phyloP scores from a whole-genome alignment of 2,329 filamentous ascomycete genomes.

The Aspergillus sp. region DNA sequence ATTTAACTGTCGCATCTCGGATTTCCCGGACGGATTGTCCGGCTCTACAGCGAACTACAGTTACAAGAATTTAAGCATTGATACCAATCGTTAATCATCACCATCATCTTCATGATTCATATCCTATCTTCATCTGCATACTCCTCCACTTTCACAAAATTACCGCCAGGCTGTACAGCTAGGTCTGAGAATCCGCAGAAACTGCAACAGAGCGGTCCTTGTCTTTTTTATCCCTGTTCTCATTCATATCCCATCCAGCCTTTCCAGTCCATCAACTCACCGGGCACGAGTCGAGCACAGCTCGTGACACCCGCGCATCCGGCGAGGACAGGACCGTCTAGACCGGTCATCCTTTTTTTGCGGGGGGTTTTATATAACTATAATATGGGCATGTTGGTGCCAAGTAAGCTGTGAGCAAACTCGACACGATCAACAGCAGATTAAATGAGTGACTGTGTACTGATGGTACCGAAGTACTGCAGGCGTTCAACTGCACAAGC shows the following conservation, averaged over 20 bases:
- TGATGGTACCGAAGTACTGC: neutral
- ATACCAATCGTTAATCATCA: slow-evolving; percentile 10
- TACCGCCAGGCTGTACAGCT: neutral
- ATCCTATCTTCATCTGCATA: neutral
- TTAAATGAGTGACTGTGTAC: slow-evolving; percentile 21
- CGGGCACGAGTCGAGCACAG: slow-evolving; percentile 18
- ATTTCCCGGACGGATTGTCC: neutral
- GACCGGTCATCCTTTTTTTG: slow-evolving; percentile 10
- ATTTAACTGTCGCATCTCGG: neutral
- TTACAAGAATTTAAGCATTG: neutral
- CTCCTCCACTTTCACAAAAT: neutral
- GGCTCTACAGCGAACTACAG: neutral
- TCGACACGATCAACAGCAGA: neutral
- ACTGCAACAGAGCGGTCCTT: slow-evolving; percentile 10
- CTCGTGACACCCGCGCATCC: slow-evolving; percentile 7
- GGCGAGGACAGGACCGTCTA: neutral
- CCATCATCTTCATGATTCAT: neutral
- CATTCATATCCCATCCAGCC: slow-evolving; percentile 6
- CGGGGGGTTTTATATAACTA: neutral
- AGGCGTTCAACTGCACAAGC: slow-evolving; percentile 2
- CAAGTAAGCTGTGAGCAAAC: no score
- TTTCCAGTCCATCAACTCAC: neutral
- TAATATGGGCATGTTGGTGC: neutral
- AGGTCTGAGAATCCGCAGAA: neutral
- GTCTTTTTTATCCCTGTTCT: neutral